Evolutionary conservation across 2,329 filamentous ascomycete genomes (phyloP).

Genomic region (Ciborinia camelliae): DNA sequence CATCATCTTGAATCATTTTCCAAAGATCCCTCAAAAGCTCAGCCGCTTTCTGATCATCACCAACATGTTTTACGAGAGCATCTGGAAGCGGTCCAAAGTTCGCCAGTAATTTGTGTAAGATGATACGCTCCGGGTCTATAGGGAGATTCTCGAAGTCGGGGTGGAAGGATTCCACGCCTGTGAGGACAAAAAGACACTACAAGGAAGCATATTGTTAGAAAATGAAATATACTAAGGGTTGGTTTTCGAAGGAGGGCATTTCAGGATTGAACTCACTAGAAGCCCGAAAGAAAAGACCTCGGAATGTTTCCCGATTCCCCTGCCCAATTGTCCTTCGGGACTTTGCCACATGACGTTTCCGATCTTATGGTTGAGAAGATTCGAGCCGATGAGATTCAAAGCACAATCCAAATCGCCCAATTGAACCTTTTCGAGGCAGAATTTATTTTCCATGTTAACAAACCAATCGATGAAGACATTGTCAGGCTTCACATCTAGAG

Average conservation of each 20-base stretch:
- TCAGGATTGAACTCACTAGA: conserved; percentile 22
- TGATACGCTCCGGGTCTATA: conserved; percentile 32
- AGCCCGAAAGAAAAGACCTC: conserved; percentile 26
- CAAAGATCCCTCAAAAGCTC: conserved; percentile 27
- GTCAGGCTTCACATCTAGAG: conserved; percentile 19
- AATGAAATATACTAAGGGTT: not conserved
- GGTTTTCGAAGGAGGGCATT: no score
- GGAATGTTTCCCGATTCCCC: conserved; percentile 24
- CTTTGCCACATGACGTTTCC: conserved; percentile 26
- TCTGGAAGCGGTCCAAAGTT: conserved; percentile 35
- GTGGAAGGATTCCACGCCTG: conserved; percentile 30
- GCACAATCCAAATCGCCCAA: conserved; percentile 22
- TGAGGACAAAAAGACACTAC: conserved; percentile 33
- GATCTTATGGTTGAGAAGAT: conserved; percentile 21
- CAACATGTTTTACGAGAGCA: conserved; percentile 32
- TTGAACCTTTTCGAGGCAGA: conserved; percentile 10
- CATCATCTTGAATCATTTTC: conserved; percentile 21
- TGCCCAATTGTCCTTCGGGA: conserved; percentile 23
- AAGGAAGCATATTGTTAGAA: conserved; percentile 14
- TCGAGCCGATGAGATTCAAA: conserved; percentile 21
- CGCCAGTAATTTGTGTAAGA: conserved; percentile 35
- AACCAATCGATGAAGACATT: conserved; percentile 22
- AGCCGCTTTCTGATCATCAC: conserved; percentile 31
- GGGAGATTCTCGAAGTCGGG: conserved; percentile 30
- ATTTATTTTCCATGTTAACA: conserved; percentile 12